Evolutionary conservation across 768 basidiomycete species (phyloP).

Genomic region (Dictyophora rubrovolvata): DNA sequence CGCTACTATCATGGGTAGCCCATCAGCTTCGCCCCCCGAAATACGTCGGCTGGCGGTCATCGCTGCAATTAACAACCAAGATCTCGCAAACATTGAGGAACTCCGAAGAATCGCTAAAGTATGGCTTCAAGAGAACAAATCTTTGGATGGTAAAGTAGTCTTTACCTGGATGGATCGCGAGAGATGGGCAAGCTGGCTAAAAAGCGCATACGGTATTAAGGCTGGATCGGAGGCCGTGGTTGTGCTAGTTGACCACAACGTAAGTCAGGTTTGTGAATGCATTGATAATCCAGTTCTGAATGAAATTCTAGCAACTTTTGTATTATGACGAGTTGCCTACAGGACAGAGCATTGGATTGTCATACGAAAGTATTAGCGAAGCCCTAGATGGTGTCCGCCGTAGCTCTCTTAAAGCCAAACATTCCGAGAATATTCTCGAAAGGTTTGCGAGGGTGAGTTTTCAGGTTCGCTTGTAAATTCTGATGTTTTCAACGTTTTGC

Average conservation of each 20-base stretch:
- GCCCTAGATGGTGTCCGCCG: constrained; percentile 57
- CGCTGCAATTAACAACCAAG: constrained; percentile 36
- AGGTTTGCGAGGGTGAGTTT: constrained; percentile 50
- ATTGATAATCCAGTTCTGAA: not conserved
- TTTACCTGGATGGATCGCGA: constrained; percentile 87
- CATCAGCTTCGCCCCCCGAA: constrained; percentile 37
- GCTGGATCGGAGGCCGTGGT: constrained; percentile 26
- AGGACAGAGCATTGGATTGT: constrained; percentile 46
- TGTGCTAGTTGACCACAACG: constrained; percentile 76
- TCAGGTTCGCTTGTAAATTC: not conserved
- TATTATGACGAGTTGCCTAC: constrained; percentile 66
- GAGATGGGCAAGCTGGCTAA: constrained; percentile 82
- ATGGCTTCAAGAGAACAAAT: constrained; percentile 39
- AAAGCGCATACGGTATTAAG: constrained; percentile 77
- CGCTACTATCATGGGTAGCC: constrained; percentile 77
- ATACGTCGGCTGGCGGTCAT: constrained; percentile 53
- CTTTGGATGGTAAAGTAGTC: constrained; percentile 45
- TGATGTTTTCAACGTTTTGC: not conserved
- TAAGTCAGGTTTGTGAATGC: constrained; percentile 24
- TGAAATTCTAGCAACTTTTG: constrained; percentile 41
- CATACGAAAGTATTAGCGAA: constrained; percentile 47
- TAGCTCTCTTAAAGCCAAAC: constrained; percentile 38
- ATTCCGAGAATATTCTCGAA: constrained; percentile 67
- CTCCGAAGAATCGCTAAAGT: constrained; percentile 43
- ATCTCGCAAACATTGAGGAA: constrained; percentile 30